These are phyloP conservation scores for Fraxinus quadrangulata DNA, from an alignment of 257 asterid genomes.

Conservation along the genomic window DNA sequence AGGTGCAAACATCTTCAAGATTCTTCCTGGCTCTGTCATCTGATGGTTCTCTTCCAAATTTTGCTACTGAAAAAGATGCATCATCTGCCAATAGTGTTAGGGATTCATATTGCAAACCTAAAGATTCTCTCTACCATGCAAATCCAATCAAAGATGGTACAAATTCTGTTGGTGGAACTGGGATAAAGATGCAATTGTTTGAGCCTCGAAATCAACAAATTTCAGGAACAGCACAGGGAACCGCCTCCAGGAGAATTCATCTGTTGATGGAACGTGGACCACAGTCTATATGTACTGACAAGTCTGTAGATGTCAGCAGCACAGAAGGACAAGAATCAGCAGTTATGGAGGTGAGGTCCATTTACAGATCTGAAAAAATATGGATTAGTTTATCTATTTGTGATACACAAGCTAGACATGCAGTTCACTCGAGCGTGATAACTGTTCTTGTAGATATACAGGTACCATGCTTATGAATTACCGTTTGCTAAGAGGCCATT, in stretches of 20 bases:
- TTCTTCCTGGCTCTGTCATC: slow-evolving; percentile 21
- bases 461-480: neutral
- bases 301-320: slow-evolving; percentile 13
- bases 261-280: slow-evolving; percentile 26
- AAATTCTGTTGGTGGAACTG: slow-evolving; percentile 35
- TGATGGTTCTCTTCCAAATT: slow-evolving; percentile 22
- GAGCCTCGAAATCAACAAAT: slow-evolving; percentile 29
- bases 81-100: slow-evolving; percentile 23
- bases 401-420: neutral
- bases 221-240: slow-evolving; percentile 43
- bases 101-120: slow-evolving; percentile 26
- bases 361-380: neutral
- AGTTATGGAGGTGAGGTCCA: slow-evolving; percentile 34
- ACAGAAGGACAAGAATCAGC: slow-evolving; percentile 22
- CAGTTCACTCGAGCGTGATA: neutral
- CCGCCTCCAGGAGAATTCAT: slow-evolving; percentile 57
- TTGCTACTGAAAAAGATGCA: slow-evolving; percentile 36
- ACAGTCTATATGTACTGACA: slow-evolving; percentile 7
- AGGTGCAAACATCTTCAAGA: slow-evolving; percentile 34
- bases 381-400: neutral
- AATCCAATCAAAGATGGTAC: slow-evolving; percentile 27
- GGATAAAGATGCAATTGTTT: slow-evolving; percentile 51
- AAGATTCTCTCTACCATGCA: slow-evolving; percentile 23
- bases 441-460: neutral
- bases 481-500: slow-evolving; percentile 6